Evolutionary conservation across 176 grass and related monocot species (phyloP).

Genomic region (Cymbopogon citratus): DNA sequence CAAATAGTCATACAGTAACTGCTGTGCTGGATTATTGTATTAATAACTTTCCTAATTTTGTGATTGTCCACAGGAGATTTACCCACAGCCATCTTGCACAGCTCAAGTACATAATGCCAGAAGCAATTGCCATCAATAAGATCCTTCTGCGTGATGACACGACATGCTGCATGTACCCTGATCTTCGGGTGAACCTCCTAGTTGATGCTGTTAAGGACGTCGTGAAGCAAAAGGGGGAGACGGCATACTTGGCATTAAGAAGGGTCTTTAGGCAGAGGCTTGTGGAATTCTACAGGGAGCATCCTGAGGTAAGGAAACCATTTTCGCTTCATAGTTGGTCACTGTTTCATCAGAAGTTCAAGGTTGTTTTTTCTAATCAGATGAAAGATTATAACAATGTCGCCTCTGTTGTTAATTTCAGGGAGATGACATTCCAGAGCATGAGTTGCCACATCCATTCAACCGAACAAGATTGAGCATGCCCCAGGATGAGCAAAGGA

Average conservation of each 20-base stretch:
- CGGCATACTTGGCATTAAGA: conserved; percentile 49
- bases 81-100: conserved; percentile 71
- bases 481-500: conserved; percentile 7
- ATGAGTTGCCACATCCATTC: conserved; percentile 72
- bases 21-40: background rate
- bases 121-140: conserved; percentile 65
- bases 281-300: conserved; percentile 57
- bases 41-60: background rate
- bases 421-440: conserved; percentile 74
- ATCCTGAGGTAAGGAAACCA: conserved; percentile 53
- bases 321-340: background rate
- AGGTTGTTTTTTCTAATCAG: background rate
- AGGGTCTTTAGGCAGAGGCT: conserved; percentile 73
- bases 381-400: background rate
- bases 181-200: conserved; percentile 64
- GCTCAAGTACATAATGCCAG: conserved; percentile 75
- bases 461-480: conserved; percentile 21
- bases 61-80: conserved; percentile 54
- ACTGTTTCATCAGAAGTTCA: background rate
- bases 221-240: conserved; percentile 59
- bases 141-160: conserved; percentile 58
- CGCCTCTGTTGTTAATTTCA: conserved; percentile 27
- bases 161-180: conserved; percentile 85
- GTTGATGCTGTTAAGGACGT: conserved; percentile 30
- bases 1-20: background rate